Evolutionary conservation across 768 basidiomycete species (phyloP).

Genomic region (Tylopilus intermedius): DNA sequence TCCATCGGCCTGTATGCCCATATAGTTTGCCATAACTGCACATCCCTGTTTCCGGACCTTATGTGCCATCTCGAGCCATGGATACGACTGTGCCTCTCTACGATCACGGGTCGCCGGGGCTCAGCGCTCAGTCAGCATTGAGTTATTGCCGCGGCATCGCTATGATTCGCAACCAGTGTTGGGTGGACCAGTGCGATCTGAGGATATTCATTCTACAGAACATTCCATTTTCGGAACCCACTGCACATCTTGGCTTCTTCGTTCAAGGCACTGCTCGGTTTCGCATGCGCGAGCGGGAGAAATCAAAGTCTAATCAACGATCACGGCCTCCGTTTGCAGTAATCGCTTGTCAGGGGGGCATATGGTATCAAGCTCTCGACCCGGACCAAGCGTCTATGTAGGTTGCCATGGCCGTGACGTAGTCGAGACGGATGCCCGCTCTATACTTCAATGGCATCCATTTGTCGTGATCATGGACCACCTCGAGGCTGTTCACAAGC

Average conservation of each 20-base stretch:
- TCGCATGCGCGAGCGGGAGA: conserved; percentile 8
- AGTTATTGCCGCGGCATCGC: conserved; percentile 12
- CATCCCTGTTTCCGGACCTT: not conserved
- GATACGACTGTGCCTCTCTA: conserved; percentile 4
- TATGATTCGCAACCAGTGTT: conserved; percentile 15
- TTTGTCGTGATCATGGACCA: conserved; percentile 33
- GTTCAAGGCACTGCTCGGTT: conserved; percentile 17
- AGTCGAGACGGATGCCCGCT: conserved; percentile 19
- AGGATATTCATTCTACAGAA: conserved; percentile 21
- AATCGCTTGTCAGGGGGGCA: conserved; percentile 13
- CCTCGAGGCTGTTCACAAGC: conserved; percentile 30
- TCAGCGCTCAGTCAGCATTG: conserved; percentile 4
- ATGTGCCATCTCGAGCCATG: conserved; percentile 10
- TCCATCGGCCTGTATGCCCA: conserved; percentile 25
- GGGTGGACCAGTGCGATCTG: conserved; percentile 7
- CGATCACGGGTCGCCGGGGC: conserved; percentile 9
- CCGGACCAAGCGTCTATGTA: conserved; percentile 6
- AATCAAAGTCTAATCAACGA: conserved; percentile 8
- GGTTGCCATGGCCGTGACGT: conserved; percentile 27
- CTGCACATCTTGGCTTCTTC: conserved; percentile 1
- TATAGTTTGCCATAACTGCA: conserved; percentile 14
- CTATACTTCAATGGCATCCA: conserved; percentile 21
- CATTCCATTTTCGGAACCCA: conserved; percentile 24
- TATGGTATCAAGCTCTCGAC: conserved; percentile 4
- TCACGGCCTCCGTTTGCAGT: conserved; percentile 3